Evolutionary conservation across 495 filamentous ascomycete genomes (phyloP).

Genomic region (Podospora australis): DNA sequence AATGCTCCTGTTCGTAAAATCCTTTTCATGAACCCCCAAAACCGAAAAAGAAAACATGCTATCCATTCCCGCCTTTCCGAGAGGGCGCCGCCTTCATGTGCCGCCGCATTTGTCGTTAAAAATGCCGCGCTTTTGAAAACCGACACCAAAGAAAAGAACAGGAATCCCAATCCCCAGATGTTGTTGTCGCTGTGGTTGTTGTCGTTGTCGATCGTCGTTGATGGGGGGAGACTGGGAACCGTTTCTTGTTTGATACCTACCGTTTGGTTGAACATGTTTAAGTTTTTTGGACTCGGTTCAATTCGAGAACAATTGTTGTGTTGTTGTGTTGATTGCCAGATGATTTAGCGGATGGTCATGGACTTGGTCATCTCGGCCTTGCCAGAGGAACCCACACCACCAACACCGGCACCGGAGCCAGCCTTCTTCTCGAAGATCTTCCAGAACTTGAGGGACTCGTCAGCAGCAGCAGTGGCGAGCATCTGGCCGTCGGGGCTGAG

Average conservation of each 20-base stretch:
- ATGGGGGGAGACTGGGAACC: conserved; percentile 37
- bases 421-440: conserved; percentile 99
- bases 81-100: too few relatives aligned
- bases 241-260: conserved; percentile 41
- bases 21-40: too few relatives aligned
- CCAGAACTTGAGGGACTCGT: conserved; percentile 99
- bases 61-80: too few relatives aligned
- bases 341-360: conserved; percentile 86
- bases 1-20: too few relatives aligned
- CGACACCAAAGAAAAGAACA: too few relatives aligned
- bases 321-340: not conserved
- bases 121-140: conserved; percentile 47
- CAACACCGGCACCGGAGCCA: conserved; percentile 53
- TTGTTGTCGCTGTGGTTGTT: conserved; percentile 7
- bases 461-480: conserved; percentile 88
- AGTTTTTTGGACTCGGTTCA: conserved; percentile 22
- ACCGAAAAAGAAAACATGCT: too few relatives aligned
- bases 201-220: too few relatives aligned
- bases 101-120: too few relatives aligned
- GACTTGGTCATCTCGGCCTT: conserved; percentile 78
- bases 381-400: conserved; percentile 47
- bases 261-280: conserved; percentile 27
- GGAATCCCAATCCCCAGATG: conserved; percentile 24
- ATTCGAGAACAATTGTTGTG: conserved; percentile 8
- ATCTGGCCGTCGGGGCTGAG: conserved; percentile 96